Evolutionary conservation across 129 eudicot genomes (phyloP).

Genomic region (Escallonia rubra): DNA sequence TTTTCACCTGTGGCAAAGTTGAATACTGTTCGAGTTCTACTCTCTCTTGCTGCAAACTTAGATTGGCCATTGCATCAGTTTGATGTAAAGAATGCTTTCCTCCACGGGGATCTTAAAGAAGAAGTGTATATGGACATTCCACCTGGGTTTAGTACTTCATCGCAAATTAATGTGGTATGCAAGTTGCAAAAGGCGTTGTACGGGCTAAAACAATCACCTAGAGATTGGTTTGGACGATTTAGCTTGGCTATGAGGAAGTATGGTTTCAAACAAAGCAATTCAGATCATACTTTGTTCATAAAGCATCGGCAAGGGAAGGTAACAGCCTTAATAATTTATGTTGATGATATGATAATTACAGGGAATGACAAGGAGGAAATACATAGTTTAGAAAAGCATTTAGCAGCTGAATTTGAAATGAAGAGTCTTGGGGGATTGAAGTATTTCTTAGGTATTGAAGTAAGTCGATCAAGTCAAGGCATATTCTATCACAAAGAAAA

Average conservation of each 20-base stretch:
- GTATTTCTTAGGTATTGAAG: too few species aligned
- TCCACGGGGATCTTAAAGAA: too few species aligned
- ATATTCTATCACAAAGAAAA: too few species aligned
- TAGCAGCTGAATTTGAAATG: neutral
- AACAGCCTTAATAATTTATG: neutral
- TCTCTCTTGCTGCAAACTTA: neutral
- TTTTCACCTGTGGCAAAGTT: neutral
- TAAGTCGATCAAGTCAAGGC: too few species aligned
- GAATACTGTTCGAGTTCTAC: neutral
- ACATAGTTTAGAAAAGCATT: neutral
- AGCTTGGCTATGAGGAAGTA: neutral
- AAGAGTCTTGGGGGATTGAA: neutral
- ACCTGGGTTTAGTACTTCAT: neutral
- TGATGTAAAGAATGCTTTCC: neutral
- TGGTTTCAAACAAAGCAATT: neutral
- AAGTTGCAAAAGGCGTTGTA: neutral
- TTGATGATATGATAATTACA: neutral
- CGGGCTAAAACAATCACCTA: constrained; percentile 1
- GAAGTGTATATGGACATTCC: neutral
- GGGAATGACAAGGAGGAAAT: neutral
- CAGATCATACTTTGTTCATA: neutral
- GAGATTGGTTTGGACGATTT: neutral
- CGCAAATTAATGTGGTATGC: neutral
- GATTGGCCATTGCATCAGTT: neutral
- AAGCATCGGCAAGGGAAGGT: neutral